Evolutionary conservation across 352 stramenopile genomes (phyloP), one percentile per base, ranked within the genome.

Genomic region (Stramenopiles sp.): DNA sequence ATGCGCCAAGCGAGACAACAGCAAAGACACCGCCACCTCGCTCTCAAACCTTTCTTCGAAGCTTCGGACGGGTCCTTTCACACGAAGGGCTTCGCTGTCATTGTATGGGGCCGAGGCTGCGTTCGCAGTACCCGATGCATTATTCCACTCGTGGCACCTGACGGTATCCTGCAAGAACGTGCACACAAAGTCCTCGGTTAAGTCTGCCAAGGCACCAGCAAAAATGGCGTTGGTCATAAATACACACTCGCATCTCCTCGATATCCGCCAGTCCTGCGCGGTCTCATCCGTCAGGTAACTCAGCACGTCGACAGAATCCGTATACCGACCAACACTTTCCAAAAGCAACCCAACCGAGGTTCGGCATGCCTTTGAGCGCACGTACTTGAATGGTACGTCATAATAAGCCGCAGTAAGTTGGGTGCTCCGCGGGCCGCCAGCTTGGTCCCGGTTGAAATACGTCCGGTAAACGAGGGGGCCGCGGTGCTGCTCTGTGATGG

Each of bases 381-480:
- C 35, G 35, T 71, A 71, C 12, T 71, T 71, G 6, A 71, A 71
- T 71, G 53, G 53, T 35, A 71, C 35, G 35, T 71, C 53, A 71
- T 71, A 71, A n/a, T n/a, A n/a, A n/a, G n/a, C n/a, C n/a, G n/a
- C n/a, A n/a, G n/a, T n/a, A n/a, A n/a, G n/a, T n/a, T n/a, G n/a
- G n/a, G n/a, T n/a, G n/a, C n/a, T n/a, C n/a, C n/a, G n/a, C n/a
- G n/a, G n/a, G n/a, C n/a, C n/a, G n/a, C n/a, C n/a, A n/a, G n/a
- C n/a, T n/a, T n/a, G n/a, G n/a, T n/a, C n/a, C n/a, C n/a, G n/a
- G n/a, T n/a, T n/a, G n/a, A n/a, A n/a, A n/a, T n/a, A n/a, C n/a
- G n/a, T n/a, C n/a, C n/a, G n/a, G n/a, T n/a, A n/a, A n/a, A n/a
- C n/a, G n/a, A n/a, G n/a, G n/a, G n/a, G n/a, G n/a, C n/a, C n/a